Base-by-base conservation (phyloP, 768 basidiomycete species). In the Naganishia randhawae region DNA sequence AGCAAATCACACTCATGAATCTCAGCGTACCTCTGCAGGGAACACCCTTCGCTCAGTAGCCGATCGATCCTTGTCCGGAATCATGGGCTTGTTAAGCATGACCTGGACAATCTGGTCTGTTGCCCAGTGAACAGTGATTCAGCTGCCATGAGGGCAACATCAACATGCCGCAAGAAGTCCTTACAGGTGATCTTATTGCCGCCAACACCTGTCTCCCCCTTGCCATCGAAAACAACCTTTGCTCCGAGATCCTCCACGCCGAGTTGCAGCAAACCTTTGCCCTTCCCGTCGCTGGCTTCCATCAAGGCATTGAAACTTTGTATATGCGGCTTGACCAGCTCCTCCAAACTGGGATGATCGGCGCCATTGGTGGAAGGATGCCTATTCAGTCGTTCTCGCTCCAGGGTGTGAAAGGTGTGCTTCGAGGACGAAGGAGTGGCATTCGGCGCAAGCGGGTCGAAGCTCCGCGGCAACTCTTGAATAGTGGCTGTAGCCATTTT, bases 291-390 rank as follows among this genome's bases (percentile, higher is more conserved):
- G 63, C 89, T 88, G 78, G 95, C 92, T 75, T 97, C 94, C 78
- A 97, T 94, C 31, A 99, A 85, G 17, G 92, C 88, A 80, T 98
- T 95, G 84, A 99, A 98, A 42, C 91, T 92, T 79, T 97, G 90
- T 70, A 98, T 86, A 78, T 97, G 94, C 7, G 96, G 95, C 27
- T 86, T 82, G 64, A 97, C 92, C 74, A 97, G 91, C 80, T 95
- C 91, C 73, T 96, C 91, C 69, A 98, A 84, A 63, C 90, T 89
- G 22, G 86, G 86, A 71, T 90, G 86, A 14, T 87, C 86, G 27
- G 89, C 85, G 25, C 85, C 85, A 48, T 85, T 81, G 72, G 84
- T 83, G 31, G 89, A 84, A 0, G 95, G 96, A 67, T 87, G 83
- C 79, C 85, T 84, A 81, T 96, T 96, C 4, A 83, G 79, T 8